Conservation (phyloP, 2,329 filamentous ascomycete species). For the Fusarium miscanthi region DNA sequence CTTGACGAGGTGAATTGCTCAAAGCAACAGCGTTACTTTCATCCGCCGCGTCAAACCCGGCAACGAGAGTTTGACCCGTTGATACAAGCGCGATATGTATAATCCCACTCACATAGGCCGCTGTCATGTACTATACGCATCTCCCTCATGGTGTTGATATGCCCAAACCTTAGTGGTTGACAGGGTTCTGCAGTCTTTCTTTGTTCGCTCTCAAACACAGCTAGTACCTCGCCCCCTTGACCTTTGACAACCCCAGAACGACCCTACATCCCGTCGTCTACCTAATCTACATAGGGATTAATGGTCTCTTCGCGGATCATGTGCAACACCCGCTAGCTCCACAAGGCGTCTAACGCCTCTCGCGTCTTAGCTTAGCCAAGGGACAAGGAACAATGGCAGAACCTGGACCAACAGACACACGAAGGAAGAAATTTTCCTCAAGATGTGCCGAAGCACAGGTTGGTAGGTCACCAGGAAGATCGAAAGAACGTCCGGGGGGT, state of each 20-base stretch:
- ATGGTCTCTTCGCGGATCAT: conserved; percentile 45
- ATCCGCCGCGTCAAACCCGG: conserved; percentile 28
- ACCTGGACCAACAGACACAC: conserved; percentile 39
- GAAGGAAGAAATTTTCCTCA: conserved; percentile 22
- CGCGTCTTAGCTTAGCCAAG: conserved; percentile 36
- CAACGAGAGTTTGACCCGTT: background rate
- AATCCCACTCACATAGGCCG: conserved; percentile 6
- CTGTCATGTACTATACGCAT: background rate
- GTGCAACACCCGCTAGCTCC: conserved; percentile 48
- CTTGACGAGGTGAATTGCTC: conserved; percentile 9
- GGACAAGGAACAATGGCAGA: conserved; percentile 28
- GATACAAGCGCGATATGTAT: conserved; percentile 29
- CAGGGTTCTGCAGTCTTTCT: conserved; percentile 11
- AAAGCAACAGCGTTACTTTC: conserved; percentile 12
- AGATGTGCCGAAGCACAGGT: conserved; percentile 38
- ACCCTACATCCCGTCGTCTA: conserved; percentile 33
- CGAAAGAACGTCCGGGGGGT: conserved; percentile 14
- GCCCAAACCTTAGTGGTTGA: conserved; percentile 4
- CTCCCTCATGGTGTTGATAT: conserved; percentile 11
- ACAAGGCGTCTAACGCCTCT: conserved; percentile 48
- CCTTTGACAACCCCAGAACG: conserved; percentile 23
- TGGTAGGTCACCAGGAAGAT: conserved; percentile 13
- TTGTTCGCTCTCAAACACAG: conserved; percentile 10
- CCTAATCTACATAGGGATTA: conserved; percentile 44
- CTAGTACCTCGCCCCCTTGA: conserved; percentile 33